Evolutionary conservation across 345 rosid species (phyloP).

Genomic region (Cardamine resedifolia): DNA sequence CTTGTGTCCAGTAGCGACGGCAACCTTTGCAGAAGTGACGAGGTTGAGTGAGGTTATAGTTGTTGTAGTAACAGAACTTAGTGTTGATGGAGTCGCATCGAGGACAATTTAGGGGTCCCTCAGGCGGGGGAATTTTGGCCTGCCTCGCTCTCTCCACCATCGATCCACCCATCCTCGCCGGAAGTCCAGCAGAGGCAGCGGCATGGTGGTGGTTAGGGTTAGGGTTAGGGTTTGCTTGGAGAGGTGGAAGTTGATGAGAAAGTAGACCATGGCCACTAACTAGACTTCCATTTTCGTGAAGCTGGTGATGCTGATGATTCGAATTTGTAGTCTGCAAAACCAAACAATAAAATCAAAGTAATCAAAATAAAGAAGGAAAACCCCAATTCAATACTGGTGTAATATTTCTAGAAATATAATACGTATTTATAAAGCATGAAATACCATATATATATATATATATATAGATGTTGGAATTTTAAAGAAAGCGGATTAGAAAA

Average conservation of each 20-base stretch:
- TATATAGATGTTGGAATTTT: constrained; percentile 24
- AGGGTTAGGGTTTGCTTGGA: constrained; percentile 42
- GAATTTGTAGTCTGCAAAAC: constrained; percentile 43
- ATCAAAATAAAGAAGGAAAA: constrained; percentile 16
- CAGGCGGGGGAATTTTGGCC: constrained; percentile 63
- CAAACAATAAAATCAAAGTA: neutral
- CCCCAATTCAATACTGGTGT: neutral
- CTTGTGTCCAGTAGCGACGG: constrained; percentile 83
- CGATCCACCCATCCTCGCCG: constrained; percentile 52
- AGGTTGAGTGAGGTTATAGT: constrained; percentile 77
- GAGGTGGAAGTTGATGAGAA: constrained; percentile 50
- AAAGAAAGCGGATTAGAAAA: constrained; percentile 46
- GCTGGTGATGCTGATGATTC: constrained; percentile 31
- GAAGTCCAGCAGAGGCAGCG: constrained; percentile 23
- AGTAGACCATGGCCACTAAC: constrained; percentile 37
- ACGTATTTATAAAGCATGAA: constrained; percentile 10
- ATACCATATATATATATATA: constrained; percentile 34
- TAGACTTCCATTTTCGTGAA: constrained; percentile 29
- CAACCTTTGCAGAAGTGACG: constrained; percentile 84
- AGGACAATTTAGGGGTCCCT: constrained; percentile 62
- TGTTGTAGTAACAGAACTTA: constrained; percentile 83
- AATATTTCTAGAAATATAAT: neutral
- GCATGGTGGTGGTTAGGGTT: constrained; percentile 40
- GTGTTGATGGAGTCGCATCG: constrained; percentile 78
- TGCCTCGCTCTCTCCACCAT: constrained; percentile 71